Conservation (phyloP, 495 filamentous ascomycete species). For the Rhypophila decipiens region DNA sequence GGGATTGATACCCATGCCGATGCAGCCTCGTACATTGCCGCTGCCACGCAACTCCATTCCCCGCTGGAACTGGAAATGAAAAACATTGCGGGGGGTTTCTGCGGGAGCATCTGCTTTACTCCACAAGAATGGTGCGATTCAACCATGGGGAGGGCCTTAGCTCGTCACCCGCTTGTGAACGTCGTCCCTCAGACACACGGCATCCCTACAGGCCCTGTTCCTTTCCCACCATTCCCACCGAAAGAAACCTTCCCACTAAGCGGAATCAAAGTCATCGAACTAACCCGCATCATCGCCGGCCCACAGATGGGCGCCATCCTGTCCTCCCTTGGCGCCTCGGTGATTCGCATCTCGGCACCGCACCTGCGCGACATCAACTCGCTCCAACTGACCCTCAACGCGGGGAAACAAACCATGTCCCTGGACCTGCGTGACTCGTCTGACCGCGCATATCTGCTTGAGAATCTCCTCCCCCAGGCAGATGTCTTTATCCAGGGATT, state of each 20-base stretch:
- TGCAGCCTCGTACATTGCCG: conserved; percentile 16
- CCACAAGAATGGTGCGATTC: conserved; percentile 10
- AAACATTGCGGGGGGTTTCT: conserved; percentile 19
- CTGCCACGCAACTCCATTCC: not conserved
- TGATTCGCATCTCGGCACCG: conserved; percentile 17
- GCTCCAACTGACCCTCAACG: conserved; percentile 15
- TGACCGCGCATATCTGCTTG: conserved; percentile 42
- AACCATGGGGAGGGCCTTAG: conserved; percentile 18
- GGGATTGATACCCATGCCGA: conserved; percentile 11
- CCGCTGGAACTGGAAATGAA: conserved; percentile 19
- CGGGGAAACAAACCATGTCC: conserved; percentile 33
- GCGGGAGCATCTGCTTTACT: conserved; percentile 23
- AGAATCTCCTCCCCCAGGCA: conserved; percentile 42
- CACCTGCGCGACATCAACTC: conserved; percentile 16
- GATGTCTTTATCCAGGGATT: conserved; percentile 50
- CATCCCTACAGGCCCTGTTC: not conserved
- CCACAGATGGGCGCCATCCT: conserved; percentile 51
- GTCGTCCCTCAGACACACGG: conserved; percentile 1
- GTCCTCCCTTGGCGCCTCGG: conserved; percentile 49
- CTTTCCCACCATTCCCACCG: conserved; percentile 8
- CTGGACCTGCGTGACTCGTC: conserved; percentile 42
- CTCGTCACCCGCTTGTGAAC: conserved; percentile 16
- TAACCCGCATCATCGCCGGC: conserved; percentile 45
- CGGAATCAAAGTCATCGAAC: conserved; percentile 43
- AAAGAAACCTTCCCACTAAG: conserved; percentile 9